phyloP scores from a whole-genome alignment of 2,329 filamentous ascomycete genomes.

The Ceratocystis smalleyi region DNA sequence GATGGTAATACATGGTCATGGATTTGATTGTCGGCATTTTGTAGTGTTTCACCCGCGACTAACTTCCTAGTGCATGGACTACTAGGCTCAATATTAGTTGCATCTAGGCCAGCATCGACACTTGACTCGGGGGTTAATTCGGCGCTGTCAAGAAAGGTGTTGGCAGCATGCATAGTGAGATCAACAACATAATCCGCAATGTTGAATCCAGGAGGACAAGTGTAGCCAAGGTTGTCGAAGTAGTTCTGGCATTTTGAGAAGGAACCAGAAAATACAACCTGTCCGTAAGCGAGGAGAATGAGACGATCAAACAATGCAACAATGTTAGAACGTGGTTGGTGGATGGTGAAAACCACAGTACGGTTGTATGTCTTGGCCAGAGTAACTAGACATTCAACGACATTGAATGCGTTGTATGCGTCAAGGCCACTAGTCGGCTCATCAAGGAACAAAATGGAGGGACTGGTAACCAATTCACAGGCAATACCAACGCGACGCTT shows the following conservation, averaged over 20 bases:
- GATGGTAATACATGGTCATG: slow-evolving; percentile 48
- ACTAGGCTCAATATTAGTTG: slow-evolving; percentile 58
- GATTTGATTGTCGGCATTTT: slow-evolving; percentile 53
- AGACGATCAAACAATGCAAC: slow-evolving; percentile 91
- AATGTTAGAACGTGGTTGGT: slow-evolving; percentile 95
- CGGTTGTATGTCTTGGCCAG: slow-evolving; percentile 92
- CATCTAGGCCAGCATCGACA: background rate
- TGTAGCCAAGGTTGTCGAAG: slow-evolving; percentile 81
- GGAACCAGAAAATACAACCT: slow-evolving; percentile 83
- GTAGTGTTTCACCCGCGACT: slow-evolving; percentile 66
- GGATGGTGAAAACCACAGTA: slow-evolving; percentile 95
- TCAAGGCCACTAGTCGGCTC: slow-evolving; percentile 94
- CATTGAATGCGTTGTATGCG: slow-evolving; percentile 95
- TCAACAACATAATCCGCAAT: slow-evolving; percentile 97
- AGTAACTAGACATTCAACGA: slow-evolving; percentile 87
- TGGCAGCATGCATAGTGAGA: slow-evolving; percentile 85
- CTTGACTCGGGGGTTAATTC: slow-evolving; percentile 38
- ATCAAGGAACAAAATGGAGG: slow-evolving; percentile 91
- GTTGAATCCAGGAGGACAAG: slow-evolving; percentile 92
- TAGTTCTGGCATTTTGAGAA: slow-evolving; percentile 80
- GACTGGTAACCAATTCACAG: slow-evolving; percentile 92
- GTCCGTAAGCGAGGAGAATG: slow-evolving; percentile 77
- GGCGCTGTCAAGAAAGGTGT: slow-evolving; percentile 40
- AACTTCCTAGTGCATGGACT: slow-evolving; percentile 83
- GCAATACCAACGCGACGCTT: slow-evolving; percentile 93